A percentile compares a stretch with the other conserved stretches of the same genome.
Conservation (phyloP, 2,329 filamentous ascomycete genomes). For the Helicocarpus griseus region DNA sequence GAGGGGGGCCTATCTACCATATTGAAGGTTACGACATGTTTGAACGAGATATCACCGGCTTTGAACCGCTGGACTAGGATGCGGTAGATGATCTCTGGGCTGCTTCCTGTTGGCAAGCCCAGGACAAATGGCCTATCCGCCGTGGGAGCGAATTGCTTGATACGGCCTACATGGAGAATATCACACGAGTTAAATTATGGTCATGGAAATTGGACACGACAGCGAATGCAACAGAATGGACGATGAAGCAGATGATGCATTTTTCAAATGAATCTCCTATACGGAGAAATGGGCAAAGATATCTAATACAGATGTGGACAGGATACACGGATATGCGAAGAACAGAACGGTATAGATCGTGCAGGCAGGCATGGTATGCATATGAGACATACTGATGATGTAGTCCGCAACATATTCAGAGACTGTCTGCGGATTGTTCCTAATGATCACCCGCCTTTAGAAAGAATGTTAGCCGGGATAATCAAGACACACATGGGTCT, state of each 20-base stretch:
- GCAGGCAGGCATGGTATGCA: conserved; percentile 43
- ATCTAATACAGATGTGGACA: not conserved
- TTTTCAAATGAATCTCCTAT: not conserved
- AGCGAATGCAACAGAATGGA: not conserved
- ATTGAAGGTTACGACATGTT: conserved; percentile 84
- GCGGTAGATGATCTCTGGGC: conserved; percentile 67
- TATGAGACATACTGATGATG: conserved; percentile 52
- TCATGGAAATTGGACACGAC: not conserved
- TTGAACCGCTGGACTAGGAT: conserved; percentile 51
- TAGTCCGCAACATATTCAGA: conserved; percentile 73
- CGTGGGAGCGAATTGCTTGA: conserved; percentile 66
- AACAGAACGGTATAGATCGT: conserved; percentile 1
- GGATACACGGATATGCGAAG: conserved; percentile 1
- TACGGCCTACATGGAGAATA: conserved; percentile 49
- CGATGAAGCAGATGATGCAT: conserved; percentile 5
- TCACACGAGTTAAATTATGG: conserved; percentile 1
- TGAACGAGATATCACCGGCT: conserved; percentile 60
- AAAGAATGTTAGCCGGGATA: conserved; percentile 8
- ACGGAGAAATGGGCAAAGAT: not conserved
- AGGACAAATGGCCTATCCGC: conserved; percentile 67
- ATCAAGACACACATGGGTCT: not conserved
- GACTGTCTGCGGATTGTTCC: conserved; percentile 58
- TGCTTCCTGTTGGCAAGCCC: conserved; percentile 74
- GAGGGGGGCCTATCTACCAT: conserved; percentile 49
- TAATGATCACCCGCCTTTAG: conserved; percentile 71